Percentiles rank a stretch among this genome's conserved stretches.
These are phyloP conservation scores for Conidiobolus incongruus DNA, from an alignment of 371 early-diverging fungal genomes.

Conservation along the genomic window DNA sequence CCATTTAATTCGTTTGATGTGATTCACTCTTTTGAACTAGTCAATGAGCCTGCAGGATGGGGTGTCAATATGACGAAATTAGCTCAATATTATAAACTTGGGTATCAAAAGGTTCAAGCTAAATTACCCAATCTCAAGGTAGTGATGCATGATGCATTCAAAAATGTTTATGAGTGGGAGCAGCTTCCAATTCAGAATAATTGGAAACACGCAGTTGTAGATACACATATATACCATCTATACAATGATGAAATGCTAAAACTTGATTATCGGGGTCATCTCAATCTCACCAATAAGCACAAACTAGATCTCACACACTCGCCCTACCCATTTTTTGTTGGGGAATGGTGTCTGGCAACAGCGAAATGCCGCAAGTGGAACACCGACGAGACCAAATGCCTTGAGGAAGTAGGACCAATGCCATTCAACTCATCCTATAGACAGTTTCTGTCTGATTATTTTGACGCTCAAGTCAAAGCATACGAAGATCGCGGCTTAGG, in stretches of 20 bases:
- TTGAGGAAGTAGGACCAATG: conserved; percentile 25
- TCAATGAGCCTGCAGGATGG: conserved; percentile 19
- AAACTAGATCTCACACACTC: conserved; percentile 2
- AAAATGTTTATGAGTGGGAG: neutral
- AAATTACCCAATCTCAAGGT: neutral
- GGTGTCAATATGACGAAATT: conserved; percentile 8
- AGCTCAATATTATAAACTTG: conserved; percentile 2
- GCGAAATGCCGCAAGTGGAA: conserved; percentile 52
- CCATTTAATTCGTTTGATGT: too few species aligned
- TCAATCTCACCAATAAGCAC: conserved; percentile 8
- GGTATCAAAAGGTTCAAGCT: neutral
- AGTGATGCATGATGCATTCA: conserved; percentile 5
- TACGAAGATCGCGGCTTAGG: conserved; percentile 24
- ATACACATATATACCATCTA: conserved; percentile 23
- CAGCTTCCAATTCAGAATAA: conserved; percentile 5
- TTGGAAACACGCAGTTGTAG: conserved; percentile 8
- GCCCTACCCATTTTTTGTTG: conserved; percentile 33
- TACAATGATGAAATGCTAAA: conserved; percentile 14
- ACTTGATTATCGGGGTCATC: conserved; percentile 6
- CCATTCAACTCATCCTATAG: conserved; percentile 9
- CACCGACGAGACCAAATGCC: conserved; percentile 32
- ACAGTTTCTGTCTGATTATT: conserved; percentile 13
- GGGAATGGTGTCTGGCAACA: conserved; percentile 48
- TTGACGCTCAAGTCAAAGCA: conserved; percentile 23
- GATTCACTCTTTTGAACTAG: conserved; percentile 10